These are phyloP conservation scores for Clonostachys chloroleuca DNA, from an alignment of 2,329 filamentous ascomycete genomes.

Conservation along the genomic window DNA sequence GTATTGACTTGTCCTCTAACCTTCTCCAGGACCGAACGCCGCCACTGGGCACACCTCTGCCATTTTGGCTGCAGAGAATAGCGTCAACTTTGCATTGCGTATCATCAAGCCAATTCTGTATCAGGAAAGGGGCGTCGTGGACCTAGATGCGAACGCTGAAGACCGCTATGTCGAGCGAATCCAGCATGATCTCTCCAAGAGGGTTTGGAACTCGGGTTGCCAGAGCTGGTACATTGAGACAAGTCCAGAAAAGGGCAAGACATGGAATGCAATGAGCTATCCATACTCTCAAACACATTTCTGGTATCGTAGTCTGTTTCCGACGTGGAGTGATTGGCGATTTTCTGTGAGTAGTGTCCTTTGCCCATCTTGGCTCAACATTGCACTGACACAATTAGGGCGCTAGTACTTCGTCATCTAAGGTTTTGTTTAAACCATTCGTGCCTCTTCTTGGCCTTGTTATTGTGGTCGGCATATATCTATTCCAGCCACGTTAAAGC, in stretches of 20 bases:
- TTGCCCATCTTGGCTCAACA: too few species aligned
- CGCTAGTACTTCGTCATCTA: too few species aligned
- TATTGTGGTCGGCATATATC: too few species aligned
- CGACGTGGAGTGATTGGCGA: conserved; percentile 17
- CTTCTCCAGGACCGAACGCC: conserved; percentile 49
- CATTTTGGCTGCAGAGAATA: conserved; percentile 56
- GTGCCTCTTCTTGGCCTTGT: too few species aligned
- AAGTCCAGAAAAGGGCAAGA: conserved; percentile 7
- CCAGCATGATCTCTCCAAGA: conserved; percentile 22
- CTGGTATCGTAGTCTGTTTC: conserved; percentile 29
- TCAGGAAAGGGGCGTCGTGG: conserved; percentile 17
- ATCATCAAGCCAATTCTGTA: conserved; percentile 46
- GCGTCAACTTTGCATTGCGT: conserved; percentile 53
- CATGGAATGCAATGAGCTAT: conserved; percentile 27
- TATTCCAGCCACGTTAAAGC: too few species aligned
- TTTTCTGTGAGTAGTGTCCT: too few species aligned
- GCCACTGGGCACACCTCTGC: conserved; percentile 57
- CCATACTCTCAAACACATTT: conserved; percentile 25
- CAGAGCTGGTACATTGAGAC: conserved; percentile 27
- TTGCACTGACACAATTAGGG: too few species aligned
- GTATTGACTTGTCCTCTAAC: too few species aligned
- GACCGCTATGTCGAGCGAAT: conserved; percentile 18
- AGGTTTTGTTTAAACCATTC: too few species aligned
- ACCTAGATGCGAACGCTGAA: conserved; percentile 27
- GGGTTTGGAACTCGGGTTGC: conserved; percentile 25